Evolutionary conservation across 352 stramenopile species (phyloP).

Genomic region (Pythium brassicae): DNA sequence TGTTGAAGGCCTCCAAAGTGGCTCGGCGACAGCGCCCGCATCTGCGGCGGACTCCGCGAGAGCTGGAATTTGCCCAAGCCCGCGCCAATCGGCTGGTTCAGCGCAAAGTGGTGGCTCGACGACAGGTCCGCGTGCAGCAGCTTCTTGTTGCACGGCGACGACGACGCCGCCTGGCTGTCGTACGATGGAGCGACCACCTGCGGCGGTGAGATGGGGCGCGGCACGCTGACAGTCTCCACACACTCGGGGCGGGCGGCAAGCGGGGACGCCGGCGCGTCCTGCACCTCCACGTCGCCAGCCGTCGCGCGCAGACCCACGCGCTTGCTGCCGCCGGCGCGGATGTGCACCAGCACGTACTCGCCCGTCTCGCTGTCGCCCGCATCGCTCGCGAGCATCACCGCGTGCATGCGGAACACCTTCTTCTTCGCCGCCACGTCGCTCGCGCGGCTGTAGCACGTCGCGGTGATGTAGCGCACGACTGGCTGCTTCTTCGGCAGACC

Average conservation of each 20-base stretch:
- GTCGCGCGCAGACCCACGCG: conserved; percentile 54
- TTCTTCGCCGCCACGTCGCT: conserved; percentile 53
- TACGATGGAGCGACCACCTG: conserved; percentile 33
- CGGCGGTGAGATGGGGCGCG: conserved; percentile 33
- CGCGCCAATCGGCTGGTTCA: not conserved
- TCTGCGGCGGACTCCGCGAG: conserved; percentile 1
- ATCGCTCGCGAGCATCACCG: conserved; percentile 62
- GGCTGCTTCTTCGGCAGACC: conserved; percentile 69
- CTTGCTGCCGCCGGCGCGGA: conserved; percentile 64
- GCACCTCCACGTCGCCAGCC: conserved; percentile 7
- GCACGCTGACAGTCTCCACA: not conserved
- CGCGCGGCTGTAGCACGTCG: conserved; percentile 66
- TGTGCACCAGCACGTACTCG: conserved; percentile 57
- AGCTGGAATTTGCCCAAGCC: conserved; percentile 12
- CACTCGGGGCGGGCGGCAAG: not conserved
- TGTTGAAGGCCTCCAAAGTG: not conserved
- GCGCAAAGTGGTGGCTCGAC: conserved; percentile 5
- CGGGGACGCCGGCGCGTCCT: conserved; percentile 5
- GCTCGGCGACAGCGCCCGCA: not conserved
- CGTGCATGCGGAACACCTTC: conserved; percentile 80
- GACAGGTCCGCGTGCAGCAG: conserved; percentile 29
- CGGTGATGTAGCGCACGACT: conserved; percentile 71
- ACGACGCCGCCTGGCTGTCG: conserved; percentile 35
- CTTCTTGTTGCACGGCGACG: conserved; percentile 43
- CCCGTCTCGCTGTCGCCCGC: conserved; percentile 23